phyloP scores from a whole-genome alignment of 2,329 filamentous ascomycete species.

The Karstenula rhodostoma region DNA sequence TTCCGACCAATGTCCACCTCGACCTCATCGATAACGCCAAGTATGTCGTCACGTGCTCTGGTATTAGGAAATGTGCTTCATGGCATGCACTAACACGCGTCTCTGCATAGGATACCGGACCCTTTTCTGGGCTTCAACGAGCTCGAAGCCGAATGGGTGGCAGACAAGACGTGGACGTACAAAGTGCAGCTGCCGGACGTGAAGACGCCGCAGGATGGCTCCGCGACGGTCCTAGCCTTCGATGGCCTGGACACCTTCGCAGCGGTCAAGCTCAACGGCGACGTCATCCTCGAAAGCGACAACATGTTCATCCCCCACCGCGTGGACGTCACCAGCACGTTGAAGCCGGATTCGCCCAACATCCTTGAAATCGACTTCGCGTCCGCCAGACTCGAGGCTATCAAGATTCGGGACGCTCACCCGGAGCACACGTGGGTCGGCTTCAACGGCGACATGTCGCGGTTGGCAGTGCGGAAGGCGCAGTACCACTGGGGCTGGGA shows the following conservation, averaged over 20 bases:
- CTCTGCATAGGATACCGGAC: conserved; percentile 54
- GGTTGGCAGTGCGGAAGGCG: conserved; percentile 62
- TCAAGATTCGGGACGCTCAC: conserved; percentile 61
- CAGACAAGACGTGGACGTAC: conserved; percentile 59
- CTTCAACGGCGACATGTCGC: conserved; percentile 61
- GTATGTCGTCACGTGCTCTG: conserved; percentile 42
- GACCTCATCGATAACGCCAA: conserved; percentile 57
- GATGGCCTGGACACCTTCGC: conserved; percentile 72
- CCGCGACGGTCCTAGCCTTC: conserved; percentile 62
- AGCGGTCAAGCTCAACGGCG: conserved; percentile 64
- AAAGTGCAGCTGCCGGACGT: conserved; percentile 50
- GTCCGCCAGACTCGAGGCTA: conserved; percentile 62
- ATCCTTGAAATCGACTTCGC: conserved; percentile 65
- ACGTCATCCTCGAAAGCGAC: conserved; percentile 62
- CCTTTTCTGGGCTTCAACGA: conserved; percentile 61
- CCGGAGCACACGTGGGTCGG: conserved; percentile 65
- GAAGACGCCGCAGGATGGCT: conserved; percentile 33
- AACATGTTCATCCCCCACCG: conserved; percentile 72
- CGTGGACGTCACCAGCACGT: conserved; percentile 57
- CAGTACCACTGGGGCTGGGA: conserved; percentile 63
- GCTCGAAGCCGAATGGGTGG: conserved; percentile 59
- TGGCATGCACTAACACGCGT: conserved; percentile 26
- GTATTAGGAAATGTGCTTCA: conserved; percentile 20
- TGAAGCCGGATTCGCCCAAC: conserved; percentile 53
- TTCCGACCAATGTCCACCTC: conserved; percentile 59